These are phyloP conservation scores for Debaryomyces sp. DNA, from an alignment of 1,139 yeast species.

Conservation along the genomic window DNA sequence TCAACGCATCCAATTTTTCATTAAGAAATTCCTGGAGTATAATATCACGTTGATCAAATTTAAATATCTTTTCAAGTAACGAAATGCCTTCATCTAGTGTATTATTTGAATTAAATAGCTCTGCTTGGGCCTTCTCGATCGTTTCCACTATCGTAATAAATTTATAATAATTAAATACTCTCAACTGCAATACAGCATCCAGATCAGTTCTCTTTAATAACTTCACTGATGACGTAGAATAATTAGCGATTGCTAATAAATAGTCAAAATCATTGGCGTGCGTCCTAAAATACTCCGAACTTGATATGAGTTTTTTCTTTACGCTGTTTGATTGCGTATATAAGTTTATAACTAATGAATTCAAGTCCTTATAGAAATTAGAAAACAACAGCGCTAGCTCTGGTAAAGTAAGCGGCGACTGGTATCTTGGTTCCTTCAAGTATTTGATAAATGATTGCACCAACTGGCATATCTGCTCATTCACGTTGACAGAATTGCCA, in stretches of 20 bases:
- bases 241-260: slow-evolving; percentile 48
- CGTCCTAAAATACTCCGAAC: slow-evolving; percentile 29
- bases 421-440: slow-evolving; percentile 48
- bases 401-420: slow-evolving; percentile 39
- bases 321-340: slow-evolving; percentile 44
- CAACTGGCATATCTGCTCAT: slow-evolving; percentile 26
- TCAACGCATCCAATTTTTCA: slow-evolving; percentile 34
- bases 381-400: slow-evolving; percentile 39
- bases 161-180: slow-evolving; percentile 47
- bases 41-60: slow-evolving; percentile 44
- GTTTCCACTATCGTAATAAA: slow-evolving; percentile 35
- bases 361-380: slow-evolving; percentile 40
- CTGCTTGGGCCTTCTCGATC: slow-evolving; percentile 38
- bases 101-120: slow-evolving; percentile 29
- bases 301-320: slow-evolving; percentile 41
- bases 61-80: slow-evolving; percentile 42
- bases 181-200: slow-evolving; percentile 39
- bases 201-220: slow-evolving; percentile 40
- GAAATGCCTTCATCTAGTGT: slow-evolving; percentile 31
- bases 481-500: slow-evolving; percentile 9
- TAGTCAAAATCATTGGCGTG: slow-evolving; percentile 42
- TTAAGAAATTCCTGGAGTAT: slow-evolving; percentile 39
- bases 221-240: slow-evolving; percentile 42
- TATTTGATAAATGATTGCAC: slow-evolving; percentile 36
- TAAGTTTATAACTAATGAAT: slow-evolving; percentile 34